Evolutionary conservation across 208 protist species (phyloP).

Genomic region (Leptomonas seymouri): DNA sequence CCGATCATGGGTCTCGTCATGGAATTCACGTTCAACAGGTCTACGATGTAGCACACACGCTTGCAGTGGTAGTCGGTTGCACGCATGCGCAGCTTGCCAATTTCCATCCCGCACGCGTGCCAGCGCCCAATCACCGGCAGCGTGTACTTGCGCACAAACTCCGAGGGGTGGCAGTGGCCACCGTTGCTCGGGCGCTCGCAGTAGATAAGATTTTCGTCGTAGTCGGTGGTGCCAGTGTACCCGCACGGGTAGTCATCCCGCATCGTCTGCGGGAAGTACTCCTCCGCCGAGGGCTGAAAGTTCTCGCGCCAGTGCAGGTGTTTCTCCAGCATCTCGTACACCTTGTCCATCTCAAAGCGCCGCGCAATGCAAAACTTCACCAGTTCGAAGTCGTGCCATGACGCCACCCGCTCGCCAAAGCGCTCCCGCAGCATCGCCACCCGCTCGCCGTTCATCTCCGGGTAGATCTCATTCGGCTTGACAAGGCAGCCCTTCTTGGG

Average conservation of each 20-base stretch:
- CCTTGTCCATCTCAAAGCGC: conserved; percentile 75
- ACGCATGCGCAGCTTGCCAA: conserved; percentile 59
- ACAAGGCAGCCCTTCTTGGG: conserved; percentile 47
- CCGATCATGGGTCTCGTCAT: conserved; percentile 77
- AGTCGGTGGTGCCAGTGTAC: conserved; percentile 67
- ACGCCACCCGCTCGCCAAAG: conserved; percentile 62
- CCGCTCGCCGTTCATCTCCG: conserved; percentile 56
- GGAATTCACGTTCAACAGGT: conserved; percentile 62
- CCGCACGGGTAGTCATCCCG: conserved; percentile 72
- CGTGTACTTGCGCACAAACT: conserved; percentile 69
- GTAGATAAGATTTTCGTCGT: conserved; percentile 84
- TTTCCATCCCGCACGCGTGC: conserved; percentile 71
- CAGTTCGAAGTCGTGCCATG: conserved; percentile 82
- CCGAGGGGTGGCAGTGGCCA: conserved; percentile 54
- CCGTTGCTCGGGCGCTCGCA: conserved; percentile 81
- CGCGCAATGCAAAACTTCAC: conserved; percentile 88
- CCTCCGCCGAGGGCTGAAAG: conserved; percentile 60
- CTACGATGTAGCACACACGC: conserved; percentile 78
- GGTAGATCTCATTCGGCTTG: conserved; percentile 51
- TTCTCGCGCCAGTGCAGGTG: conserved; percentile 70
- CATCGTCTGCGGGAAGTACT: conserved; percentile 80
- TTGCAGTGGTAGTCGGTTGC: conserved; percentile 60
- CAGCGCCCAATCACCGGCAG: conserved; percentile 65
- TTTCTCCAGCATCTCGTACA: conserved; percentile 75
- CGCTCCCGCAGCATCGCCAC: conserved; percentile 50